These are phyloP conservation scores for Podaxis mareebaensis DNA, from an alignment of 768 basidiomycete species.

Conservation along the genomic window DNA sequence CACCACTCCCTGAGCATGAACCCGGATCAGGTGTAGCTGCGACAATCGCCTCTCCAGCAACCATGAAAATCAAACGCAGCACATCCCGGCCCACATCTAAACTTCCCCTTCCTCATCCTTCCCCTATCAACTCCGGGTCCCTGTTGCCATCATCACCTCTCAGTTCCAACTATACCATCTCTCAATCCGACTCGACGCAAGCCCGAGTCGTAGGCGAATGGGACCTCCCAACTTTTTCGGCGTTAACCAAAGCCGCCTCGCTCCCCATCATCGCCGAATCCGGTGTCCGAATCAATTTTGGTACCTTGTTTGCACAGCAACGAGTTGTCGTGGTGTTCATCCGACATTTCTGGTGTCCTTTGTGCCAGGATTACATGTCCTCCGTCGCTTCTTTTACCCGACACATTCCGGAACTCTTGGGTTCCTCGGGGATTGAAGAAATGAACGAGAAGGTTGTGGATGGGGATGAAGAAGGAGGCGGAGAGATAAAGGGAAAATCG, in stretches of 20 bases:
- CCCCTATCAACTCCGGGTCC: not conserved
- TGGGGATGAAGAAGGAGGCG: not conserved
- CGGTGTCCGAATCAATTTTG: slow-evolving; percentile 67
- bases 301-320: slow-evolving; percentile 56
- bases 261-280: slow-evolving; percentile 67
- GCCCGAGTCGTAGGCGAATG: slow-evolving; percentile 38
- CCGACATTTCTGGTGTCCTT: slow-evolving; percentile 86
- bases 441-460: slow-evolving; percentile 19
- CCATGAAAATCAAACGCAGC: slow-evolving; percentile 11
- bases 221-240: slow-evolving; percentile 49
- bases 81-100: slow-evolving; percentile 9
- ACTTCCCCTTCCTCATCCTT: not conserved
- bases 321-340: slow-evolving; percentile 81
- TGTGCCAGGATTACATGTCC: slow-evolving; percentile 87
- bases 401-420: slow-evolving; percentile 24
- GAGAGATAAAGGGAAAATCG: slow-evolving; percentile 22
- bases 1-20: not conserved
- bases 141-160: not conserved
- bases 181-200: slow-evolving; percentile 4
- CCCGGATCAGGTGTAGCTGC: slow-evolving; percentile 3
- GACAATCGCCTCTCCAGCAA: slow-evolving; percentile 12
- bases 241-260: slow-evolving; percentile 62
- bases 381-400: slow-evolving; percentile 50
- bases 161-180: slow-evolving; percentile 6
- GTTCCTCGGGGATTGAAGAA: slow-evolving; percentile 18